These are phyloP conservation scores for Penicillium sp. DNA, from an alignment of 2,329 filamentous ascomycete species.

Conservation along the genomic window DNA sequence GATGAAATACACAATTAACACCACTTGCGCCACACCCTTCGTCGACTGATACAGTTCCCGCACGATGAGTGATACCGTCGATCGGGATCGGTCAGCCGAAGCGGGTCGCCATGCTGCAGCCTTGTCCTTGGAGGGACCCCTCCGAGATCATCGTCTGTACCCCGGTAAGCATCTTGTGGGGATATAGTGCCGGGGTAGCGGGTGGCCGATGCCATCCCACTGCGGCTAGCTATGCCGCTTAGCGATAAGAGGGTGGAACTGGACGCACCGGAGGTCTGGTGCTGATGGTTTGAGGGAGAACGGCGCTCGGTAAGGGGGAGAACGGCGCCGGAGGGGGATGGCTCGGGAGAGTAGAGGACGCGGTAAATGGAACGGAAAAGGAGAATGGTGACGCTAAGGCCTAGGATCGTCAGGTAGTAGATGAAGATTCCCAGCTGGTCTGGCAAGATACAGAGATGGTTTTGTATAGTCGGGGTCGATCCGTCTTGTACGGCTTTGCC, in stretches of 20 bases:
- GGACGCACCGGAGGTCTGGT: slow-evolving; percentile 34
- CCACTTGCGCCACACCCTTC: slow-evolving; percentile 64
- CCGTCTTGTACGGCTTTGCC: slow-evolving; percentile 31
- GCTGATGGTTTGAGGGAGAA: slow-evolving; percentile 22
- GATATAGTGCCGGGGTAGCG: slow-evolving; percentile 19
- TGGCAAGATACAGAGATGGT: slow-evolving; percentile 84
- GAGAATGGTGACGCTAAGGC: slow-evolving; percentile 52
- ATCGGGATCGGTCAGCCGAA: slow-evolving; percentile 29
- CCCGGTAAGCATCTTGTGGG: slow-evolving; percentile 25
- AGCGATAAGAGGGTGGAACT: slow-evolving; percentile 31
- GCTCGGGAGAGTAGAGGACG: slow-evolving; percentile 24
- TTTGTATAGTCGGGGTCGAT: slow-evolving; percentile 66
- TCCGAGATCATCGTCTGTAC: slow-evolving; percentile 21
- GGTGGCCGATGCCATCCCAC: slow-evolving; percentile 22
- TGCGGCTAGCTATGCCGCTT: slow-evolving; percentile 31
- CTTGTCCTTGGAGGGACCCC: slow-evolving; percentile 30
- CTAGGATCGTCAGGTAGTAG: slow-evolving; percentile 67
- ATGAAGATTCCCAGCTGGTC: slow-evolving; percentile 84
- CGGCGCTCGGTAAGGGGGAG: slow-evolving; percentile 34
- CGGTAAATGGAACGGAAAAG: slow-evolving; percentile 44
- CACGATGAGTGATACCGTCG: slow-evolving; percentile 45
- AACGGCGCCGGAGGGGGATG: slow-evolving; percentile 19
- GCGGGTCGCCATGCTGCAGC: slow-evolving; percentile 18
- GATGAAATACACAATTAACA: slow-evolving; percentile 64
- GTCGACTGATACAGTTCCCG: slow-evolving; percentile 63